Base-by-base conservation (phyloP, 768 basidiomycete species). In the Amanita rimosa region DNA sequence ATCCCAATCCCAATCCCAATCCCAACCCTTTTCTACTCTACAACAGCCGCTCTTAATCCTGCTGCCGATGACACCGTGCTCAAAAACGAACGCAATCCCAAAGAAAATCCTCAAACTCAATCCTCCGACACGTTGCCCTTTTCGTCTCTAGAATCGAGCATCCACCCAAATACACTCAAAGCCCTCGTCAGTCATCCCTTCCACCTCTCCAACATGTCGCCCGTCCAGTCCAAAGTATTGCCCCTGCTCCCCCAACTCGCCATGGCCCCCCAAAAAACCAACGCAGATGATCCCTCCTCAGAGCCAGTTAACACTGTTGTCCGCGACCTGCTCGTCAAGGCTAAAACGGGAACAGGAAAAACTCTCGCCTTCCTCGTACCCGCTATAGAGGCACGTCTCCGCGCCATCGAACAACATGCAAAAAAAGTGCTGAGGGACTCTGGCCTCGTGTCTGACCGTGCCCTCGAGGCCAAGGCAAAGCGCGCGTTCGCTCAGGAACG, bases 311-410 rank as follows among this genome's bases (percentile, higher is more conserved):
- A 50, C 52, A 11, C 59, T 69, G 22, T 24, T 3, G 11, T 3
- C 14, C 76, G 83, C 4, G 92, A 97, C 61, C 63, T 94, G 19
- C 71, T 95, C 39, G 89, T 94, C 49, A 83, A 88, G 60, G 86
- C 91, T 4, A 85, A 82, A 61, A 91, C 91, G 0, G 89, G 91
- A 24, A 91, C 90, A 0, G 91, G 89, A 27, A 95, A 94, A 66
- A 94, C 90, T 0, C 66, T 92, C 29, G 89, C 80, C 0, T 95
- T 93, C 70, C 77, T 96, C 48, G 73, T 95, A 16, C 90, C 90
- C 7, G 88, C 87, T 5, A 74, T 93, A 53, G 88, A 94, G 58
- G 73, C 82, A 2, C 81, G 93, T 6, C 33, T 87, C 16, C 74
- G 75, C 49, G 65, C 74, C 7, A 62, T 92, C n/a, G 63, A 76